Evolutionary conservation across 192 early-diverging fungal species (phyloP).

Genomic region (Umbelopsis vinacea): DNA sequence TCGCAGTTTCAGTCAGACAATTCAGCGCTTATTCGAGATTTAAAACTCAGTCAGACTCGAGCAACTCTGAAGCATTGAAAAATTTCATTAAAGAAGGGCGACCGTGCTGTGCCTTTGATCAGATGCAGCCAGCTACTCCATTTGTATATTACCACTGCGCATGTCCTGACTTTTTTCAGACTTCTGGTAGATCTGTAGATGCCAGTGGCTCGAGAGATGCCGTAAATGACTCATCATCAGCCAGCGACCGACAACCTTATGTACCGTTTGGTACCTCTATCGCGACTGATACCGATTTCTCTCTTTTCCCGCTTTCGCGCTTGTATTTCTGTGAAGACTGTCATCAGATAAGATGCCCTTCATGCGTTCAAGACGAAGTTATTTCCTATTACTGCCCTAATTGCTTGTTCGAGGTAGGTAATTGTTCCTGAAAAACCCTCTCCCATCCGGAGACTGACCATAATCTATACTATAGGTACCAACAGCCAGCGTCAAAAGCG

Average conservation of each 20-base stretch:
- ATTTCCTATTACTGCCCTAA: conserved; percentile 94
- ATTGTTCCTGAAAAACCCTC: background rate
- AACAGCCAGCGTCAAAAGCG: conserved; percentile 94
- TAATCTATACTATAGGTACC: conserved; percentile 50
- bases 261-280: conserved; percentile 29
- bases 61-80: background rate
- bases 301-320: conserved; percentile 59
- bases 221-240: background rate
- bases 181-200: background rate
- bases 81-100: background rate
- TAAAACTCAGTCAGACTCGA: background rate
- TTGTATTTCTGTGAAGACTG: conserved; percentile 93
- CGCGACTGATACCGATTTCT: conserved; percentile 33
- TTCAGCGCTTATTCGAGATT: too few species aligned
- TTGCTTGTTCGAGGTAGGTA: conserved; percentile 87
- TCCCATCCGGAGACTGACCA: background rate
- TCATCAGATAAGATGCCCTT: conserved; percentile 76
- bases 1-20: too few species aligned
- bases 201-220: background rate
- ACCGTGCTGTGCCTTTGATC: background rate
- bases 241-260: background rate
- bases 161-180: conserved; percentile 32
- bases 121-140: conserved; percentile 24
- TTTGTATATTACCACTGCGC: conserved; percentile 44
- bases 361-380: conserved; percentile 84